Percentiles rank a stretch among this genome's conserved stretches.
These are phyloP conservation scores for Phalaenopsis aphrodite DNA, from an alignment of 106 monocot species.

Conservation along the genomic window DNA sequence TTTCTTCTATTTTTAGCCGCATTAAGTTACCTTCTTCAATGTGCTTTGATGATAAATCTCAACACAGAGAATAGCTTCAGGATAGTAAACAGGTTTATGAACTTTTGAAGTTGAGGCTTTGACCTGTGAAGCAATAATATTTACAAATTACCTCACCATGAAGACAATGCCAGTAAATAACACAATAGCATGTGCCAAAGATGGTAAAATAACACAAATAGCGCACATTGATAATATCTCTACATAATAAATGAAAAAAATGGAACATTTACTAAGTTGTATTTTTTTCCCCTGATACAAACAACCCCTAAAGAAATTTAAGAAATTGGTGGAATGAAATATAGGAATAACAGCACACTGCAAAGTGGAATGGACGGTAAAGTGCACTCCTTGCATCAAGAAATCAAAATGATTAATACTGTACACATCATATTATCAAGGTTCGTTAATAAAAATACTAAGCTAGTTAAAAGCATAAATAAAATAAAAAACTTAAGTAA, in stretches of 20 bases:
- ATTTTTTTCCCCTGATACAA: neutral
- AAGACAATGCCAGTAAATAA: neutral
- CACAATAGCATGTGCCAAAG: neutral
- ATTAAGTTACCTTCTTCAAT: constrained; percentile 30
- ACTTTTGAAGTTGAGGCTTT: constrained; percentile 29
- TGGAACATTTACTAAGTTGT: neutral
- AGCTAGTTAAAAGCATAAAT: neutral
- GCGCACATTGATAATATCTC: neutral
- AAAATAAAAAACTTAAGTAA: neutral
- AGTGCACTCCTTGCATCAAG: neutral
- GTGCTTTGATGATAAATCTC: constrained; percentile 63
- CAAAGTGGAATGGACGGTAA: neutral
- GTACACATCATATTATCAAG: neutral
- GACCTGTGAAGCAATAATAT: constrained; percentile 26
- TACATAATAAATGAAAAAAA: neutral
- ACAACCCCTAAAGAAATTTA: neutral
- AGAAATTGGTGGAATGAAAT: neutral
- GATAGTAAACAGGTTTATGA: constrained; percentile 40
- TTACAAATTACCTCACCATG: neutral
- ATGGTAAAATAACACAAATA: neutral
- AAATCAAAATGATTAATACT: neutral
- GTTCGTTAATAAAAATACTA: neutral
- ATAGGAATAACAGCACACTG: neutral
- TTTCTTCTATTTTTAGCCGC: neutral
- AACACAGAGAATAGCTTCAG: constrained; percentile 73